These are phyloP conservation scores for Triticum dicoccoides DNA, from an alignment of 176 grass and related monocot species.

Conservation along the genomic window DNA sequence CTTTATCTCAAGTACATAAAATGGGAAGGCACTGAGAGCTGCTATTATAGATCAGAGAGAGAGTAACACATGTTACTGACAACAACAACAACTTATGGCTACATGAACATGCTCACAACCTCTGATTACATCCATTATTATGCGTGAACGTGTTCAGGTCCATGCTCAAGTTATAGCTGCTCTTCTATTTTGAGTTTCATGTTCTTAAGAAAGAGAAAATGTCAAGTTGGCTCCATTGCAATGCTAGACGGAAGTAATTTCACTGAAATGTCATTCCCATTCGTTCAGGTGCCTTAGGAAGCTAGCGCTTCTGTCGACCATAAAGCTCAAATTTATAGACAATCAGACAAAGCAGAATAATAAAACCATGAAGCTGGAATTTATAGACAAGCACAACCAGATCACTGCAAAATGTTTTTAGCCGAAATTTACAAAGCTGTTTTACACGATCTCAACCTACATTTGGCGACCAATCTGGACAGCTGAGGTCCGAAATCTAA, in stretches of 20 bases:
- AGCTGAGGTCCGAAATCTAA: slow-evolving; percentile 2
- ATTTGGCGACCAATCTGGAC: not conserved
- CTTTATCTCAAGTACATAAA: not conserved
- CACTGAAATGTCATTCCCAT: not conserved
- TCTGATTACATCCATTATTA: not conserved
- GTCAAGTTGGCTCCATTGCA: not conserved
- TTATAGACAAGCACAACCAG: slow-evolving; percentile 9
- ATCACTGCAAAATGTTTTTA: slow-evolving; percentile 1
- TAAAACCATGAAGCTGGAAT: not conserved
- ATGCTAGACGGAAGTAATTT: not conserved
- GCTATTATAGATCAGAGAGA: not conserved
- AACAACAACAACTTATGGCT: not conserved
- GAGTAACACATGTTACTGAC: not conserved
- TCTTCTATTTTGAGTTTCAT: not conserved
- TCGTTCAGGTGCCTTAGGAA: not conserved
- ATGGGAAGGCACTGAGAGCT: not conserved
- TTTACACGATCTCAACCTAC: slow-evolving; percentile 26
- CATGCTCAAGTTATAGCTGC: not conserved
- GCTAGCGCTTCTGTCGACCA: not conserved
- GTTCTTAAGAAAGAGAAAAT: not conserved
- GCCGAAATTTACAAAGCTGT: slow-evolving; percentile 36
- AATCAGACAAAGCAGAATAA: not conserved
- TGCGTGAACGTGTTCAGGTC: not conserved
- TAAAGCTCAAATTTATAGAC: not conserved
- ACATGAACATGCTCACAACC: not conserved